These are phyloP conservation scores for Fusarium albosuccineum DNA, from an alignment of 2,329 filamentous ascomycete species.

Conservation along the genomic window DNA sequence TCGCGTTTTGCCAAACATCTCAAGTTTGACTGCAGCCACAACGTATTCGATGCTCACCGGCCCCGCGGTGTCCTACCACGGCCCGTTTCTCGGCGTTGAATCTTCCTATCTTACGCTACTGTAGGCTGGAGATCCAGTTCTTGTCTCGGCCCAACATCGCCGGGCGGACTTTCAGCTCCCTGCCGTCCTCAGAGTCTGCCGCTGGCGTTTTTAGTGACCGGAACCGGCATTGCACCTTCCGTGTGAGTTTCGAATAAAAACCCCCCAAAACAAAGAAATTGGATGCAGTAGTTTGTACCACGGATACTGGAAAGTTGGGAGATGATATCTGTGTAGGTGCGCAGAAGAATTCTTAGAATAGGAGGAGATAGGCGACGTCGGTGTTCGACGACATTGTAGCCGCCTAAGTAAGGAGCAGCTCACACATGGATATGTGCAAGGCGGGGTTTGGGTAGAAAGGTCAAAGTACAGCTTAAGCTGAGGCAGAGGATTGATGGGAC, in stretches of 20 bases:
- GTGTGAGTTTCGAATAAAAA: neutral
- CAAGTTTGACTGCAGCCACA: neutral
- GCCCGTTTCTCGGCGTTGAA: neutral
- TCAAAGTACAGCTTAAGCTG: neutral
- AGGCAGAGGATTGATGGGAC: neutral
- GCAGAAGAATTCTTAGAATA: neutral
- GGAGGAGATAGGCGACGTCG: neutral
- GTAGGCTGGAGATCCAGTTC: neutral
- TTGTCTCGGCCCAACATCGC: neutral
- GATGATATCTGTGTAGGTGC: too few species aligned
- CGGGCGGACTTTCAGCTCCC: neutral
- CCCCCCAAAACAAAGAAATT: neutral
- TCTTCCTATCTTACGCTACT: neutral
- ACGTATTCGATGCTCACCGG: neutral
- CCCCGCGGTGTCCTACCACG: neutral
- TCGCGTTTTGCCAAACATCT: neutral
- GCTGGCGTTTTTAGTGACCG: neutral
- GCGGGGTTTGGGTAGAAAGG: neutral
- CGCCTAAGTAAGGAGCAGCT: neutral
- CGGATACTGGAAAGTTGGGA: neutral
- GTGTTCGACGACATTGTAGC: neutral
- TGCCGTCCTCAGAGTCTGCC: neutral
- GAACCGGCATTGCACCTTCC: neutral
- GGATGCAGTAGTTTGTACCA: too few species aligned
- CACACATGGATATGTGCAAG: neutral